These are phyloP conservation scores for Ophiostoma ips DNA, from an alignment of 2,329 filamentous ascomycete genomes.

Conservation along the genomic window DNA sequence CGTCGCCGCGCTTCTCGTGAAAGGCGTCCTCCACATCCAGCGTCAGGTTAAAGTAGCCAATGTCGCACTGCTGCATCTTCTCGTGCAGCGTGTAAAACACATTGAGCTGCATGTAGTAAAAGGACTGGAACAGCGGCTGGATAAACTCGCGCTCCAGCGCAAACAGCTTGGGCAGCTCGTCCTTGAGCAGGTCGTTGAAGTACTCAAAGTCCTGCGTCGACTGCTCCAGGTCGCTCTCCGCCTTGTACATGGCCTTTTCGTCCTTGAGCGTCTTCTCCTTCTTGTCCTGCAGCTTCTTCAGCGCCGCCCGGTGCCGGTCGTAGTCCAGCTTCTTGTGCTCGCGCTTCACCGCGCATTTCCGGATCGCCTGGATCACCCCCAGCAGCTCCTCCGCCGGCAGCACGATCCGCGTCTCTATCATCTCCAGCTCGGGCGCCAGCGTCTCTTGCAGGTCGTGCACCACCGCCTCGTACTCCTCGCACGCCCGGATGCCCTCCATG, in stretches of 20 bases:
- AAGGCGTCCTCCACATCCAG: slow-evolving; percentile 88
- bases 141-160: slow-evolving; percentile 86
- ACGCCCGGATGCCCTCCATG: slow-evolving; percentile 82
- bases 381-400: slow-evolving; percentile 85
- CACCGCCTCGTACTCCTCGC: slow-evolving; percentile 88
- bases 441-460: slow-evolving; percentile 84
- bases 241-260: slow-evolving; percentile 93
- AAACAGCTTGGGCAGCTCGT: slow-evolving; percentile 88
- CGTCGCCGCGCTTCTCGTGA: slow-evolving; percentile 72
- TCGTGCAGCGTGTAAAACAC: slow-evolving; percentile 98
- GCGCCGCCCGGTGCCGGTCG: slow-evolving; percentile 65
- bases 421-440: slow-evolving; percentile 81
- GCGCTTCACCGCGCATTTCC: slow-evolving; percentile 76
- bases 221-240: slow-evolving; percentile 79
- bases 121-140: slow-evolving; percentile 90
- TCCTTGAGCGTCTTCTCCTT: slow-evolving; percentile 94
- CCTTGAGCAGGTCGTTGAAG: slow-evolving; percentile 94
- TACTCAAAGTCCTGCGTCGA: slow-evolving; percentile 95
- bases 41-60: slow-evolving; percentile 91
- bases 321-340: slow-evolving; percentile 97
- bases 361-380: slow-evolving; percentile 89
- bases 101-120: slow-evolving; percentile 99
- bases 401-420: slow-evolving; percentile 89
- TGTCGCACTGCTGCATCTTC: slow-evolving; percentile 93
- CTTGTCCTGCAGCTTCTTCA: slow-evolving; percentile 96